These are phyloP conservation scores for Coelastrella sp. DNA, from an alignment of 139 green algal genomes.

Conservation along the genomic window DNA sequence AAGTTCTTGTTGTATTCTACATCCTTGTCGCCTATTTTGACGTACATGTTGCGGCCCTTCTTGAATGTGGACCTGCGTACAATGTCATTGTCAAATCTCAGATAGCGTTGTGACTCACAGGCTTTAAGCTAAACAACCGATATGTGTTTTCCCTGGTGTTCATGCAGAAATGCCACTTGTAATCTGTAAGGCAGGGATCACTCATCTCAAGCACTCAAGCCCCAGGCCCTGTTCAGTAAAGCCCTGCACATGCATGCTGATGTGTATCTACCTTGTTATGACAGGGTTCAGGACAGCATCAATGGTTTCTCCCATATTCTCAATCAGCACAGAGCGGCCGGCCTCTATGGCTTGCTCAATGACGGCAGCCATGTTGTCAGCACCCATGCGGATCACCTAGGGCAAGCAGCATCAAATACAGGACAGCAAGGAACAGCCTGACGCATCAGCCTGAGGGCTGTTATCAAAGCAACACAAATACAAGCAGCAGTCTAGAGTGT, in stretches of 20 bases:
- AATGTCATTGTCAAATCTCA: too few relatives aligned
- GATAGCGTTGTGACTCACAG: too few relatives aligned
- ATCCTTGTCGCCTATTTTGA: constrained; percentile 88
- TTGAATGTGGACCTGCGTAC: constrained; percentile 78
- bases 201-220: not conserved
- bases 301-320: constrained; percentile 91
- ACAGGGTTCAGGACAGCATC: constrained; percentile 87
- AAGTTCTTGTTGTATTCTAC: constrained; percentile 93
- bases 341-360: constrained; percentile 89
- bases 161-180: not conserved
- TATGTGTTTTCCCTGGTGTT: too few relatives aligned
- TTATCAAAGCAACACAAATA: too few relatives aligned
- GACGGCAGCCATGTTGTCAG: constrained; percentile 72
- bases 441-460: too few relatives aligned
- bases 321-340: constrained; percentile 83
- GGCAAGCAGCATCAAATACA: too few relatives aligned
- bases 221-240: too few relatives aligned
- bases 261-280: constrained; percentile 72
- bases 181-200: not conserved
- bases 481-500: too few relatives aligned
- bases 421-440: too few relatives aligned
- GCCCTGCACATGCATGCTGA: not conserved
- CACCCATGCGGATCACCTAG: constrained; percentile 86
- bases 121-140: too few relatives aligned
- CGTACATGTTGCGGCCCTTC: constrained; percentile 86